phyloP scores from a whole-genome alignment of 2,329 filamentous ascomycete species.

The Nemania serpens region DNA sequence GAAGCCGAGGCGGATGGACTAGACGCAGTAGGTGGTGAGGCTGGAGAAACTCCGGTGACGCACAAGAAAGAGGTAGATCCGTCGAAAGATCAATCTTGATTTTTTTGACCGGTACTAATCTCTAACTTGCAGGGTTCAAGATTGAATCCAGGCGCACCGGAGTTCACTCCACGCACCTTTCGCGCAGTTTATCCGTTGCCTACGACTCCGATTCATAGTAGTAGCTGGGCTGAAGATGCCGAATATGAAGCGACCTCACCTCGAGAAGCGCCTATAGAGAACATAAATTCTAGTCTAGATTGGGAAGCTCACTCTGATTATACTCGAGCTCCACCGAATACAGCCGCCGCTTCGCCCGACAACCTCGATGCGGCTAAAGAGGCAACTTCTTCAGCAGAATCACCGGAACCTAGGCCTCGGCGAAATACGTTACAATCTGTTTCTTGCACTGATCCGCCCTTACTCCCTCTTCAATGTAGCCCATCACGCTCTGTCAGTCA shows the following conservation, averaged over 20 bases:
- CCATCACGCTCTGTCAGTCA: conserved; percentile 38
- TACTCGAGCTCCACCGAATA: conserved; percentile 26
- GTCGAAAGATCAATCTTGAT: conserved; percentile 46
- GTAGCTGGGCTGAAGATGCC: conserved; percentile 40
- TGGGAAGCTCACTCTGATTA: conserved; percentile 14
- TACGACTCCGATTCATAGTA: conserved; percentile 32
- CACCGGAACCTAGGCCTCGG: conserved; percentile 30
- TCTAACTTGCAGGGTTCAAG: conserved; percentile 52
- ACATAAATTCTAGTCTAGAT: conserved; percentile 28
- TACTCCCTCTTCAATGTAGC: conserved; percentile 31
- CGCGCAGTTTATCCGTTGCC: conserved; percentile 27
- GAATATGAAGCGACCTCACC: conserved; percentile 30
- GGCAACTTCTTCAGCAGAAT: conserved; percentile 13
- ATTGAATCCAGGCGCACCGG: conserved; percentile 60
- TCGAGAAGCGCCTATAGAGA: conserved; percentile 5
- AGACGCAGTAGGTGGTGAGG: conserved; percentile 29
- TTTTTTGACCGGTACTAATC: conserved; percentile 52
- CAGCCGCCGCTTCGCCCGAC: conserved; percentile 25
- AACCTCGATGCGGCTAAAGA: conserved; percentile 15
- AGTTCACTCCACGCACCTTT: conserved; percentile 56
- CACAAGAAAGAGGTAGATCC: conserved; percentile 57
- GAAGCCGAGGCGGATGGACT: conserved; percentile 31
- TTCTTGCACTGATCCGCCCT: conserved; percentile 35
- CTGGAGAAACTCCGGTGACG: conserved; percentile 42
- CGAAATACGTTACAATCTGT: conserved; percentile 39